phyloP scores from a whole-genome alignment of 768 basidiomycete genomes.

The Phaeotremella fagi region DNA sequence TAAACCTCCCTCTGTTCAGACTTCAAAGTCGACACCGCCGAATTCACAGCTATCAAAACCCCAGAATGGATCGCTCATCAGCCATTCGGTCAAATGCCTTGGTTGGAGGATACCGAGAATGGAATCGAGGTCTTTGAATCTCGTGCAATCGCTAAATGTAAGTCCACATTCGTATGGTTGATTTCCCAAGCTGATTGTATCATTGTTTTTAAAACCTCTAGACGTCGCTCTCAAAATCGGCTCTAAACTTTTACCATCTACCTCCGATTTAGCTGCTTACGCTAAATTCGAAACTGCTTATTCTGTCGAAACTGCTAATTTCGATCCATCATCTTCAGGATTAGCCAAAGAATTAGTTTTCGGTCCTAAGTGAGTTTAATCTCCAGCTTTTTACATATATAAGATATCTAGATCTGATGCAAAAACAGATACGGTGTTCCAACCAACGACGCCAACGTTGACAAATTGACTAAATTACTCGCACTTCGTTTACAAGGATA shows the following conservation, averaged over 20 bases:
- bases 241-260: slow-evolving; percentile 52
- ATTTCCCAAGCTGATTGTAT: not conserved
- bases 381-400: no score
- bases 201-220: slow-evolving; percentile 34
- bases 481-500: slow-evolving; percentile 51
- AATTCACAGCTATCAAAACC: slow-evolving; percentile 3
- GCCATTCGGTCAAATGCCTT: slow-evolving; percentile 66
- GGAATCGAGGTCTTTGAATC: slow-evolving; percentile 58
- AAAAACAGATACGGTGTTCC: no score
- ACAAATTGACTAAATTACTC: slow-evolving; percentile 51
- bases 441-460: slow-evolving; percentile 8
- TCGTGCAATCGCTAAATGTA: slow-evolving; percentile 25
- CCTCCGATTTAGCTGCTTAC: slow-evolving; percentile 45
- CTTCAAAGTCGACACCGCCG: slow-evolving; percentile 9
- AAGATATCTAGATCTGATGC: no score
- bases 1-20: slow-evolving; percentile 2
- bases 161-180: not conserved
- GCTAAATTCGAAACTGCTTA: slow-evolving; percentile 48
- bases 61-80: slow-evolving; percentile 53
- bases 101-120: slow-evolving; percentile 56
- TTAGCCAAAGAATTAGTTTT: slow-evolving; percentile 55
- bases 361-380: slow-evolving; percentile 42
- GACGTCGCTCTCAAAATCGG: slow-evolving; percentile 56
- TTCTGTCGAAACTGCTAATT: slow-evolving; percentile 56
- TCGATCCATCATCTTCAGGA: slow-evolving; percentile 53